Percentiles rank a stretch among this genome's conserved stretches.
phyloP scores from a whole-genome alignment of 75 land plant species.

The Cryptomeria japonica region DNA sequence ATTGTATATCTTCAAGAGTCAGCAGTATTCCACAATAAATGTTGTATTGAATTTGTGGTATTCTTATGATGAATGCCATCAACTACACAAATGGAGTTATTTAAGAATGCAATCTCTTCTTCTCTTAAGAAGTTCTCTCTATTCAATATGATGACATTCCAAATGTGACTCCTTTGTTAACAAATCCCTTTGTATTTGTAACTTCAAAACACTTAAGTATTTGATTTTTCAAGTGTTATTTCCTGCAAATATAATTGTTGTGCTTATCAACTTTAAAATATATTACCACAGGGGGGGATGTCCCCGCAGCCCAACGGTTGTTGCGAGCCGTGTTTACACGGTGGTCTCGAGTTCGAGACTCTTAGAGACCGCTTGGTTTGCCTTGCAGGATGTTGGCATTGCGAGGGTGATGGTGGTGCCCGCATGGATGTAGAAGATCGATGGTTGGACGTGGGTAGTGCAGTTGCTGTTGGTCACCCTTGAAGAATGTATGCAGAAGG shows the following conservation, averaged over 20 bases:
- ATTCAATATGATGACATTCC: conserved; percentile 80
- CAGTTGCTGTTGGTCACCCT: too few species aligned
- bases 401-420: too few species aligned
- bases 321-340: too few species aligned
- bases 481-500: too few species aligned
- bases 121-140: conserved; percentile 70
- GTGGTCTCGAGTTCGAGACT: too few species aligned
- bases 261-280: not conserved
- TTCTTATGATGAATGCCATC: conserved; percentile 71
- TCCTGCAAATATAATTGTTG: not conserved
- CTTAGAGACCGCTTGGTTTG: too few species aligned
- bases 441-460: too few species aligned
- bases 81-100: conserved; percentile 60
- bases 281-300: too few species aligned
- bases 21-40: conserved; percentile 51
- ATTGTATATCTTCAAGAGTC: conserved; percentile 40
- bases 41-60: conserved; percentile 68
- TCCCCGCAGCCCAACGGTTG: too few species aligned
- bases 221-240: not conserved
- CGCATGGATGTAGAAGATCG: too few species aligned
- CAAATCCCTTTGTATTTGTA: not conserved
- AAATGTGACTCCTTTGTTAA: conserved; percentile 23
- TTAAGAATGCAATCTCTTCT: conserved; percentile 83
- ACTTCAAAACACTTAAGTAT: too few species aligned
- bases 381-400: too few species aligned